phyloP scores from a whole-genome alignment of 257 asterid genomes.

The Sherardia arvensis region DNA sequence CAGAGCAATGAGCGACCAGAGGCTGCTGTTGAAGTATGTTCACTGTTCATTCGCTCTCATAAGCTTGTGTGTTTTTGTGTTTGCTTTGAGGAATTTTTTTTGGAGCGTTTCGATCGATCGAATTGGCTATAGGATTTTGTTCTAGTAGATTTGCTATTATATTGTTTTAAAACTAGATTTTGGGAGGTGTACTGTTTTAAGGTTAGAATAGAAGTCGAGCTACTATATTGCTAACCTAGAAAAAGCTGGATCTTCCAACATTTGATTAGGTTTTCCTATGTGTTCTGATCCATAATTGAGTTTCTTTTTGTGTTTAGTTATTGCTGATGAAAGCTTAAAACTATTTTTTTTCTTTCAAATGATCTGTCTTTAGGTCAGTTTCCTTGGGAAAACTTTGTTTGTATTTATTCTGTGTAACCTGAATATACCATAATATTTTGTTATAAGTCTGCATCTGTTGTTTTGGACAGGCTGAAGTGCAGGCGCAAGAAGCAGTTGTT shows the following conservation, averaged over 20 bases:
- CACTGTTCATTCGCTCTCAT: constrained; percentile 2
- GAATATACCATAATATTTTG: background rate
- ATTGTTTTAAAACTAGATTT: background rate
- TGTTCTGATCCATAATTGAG: too few species aligned
- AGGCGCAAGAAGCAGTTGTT: constrained; percentile 24
- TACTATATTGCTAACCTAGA: background rate
- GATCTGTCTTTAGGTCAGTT: background rate
- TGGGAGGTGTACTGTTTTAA: background rate
- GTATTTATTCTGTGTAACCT: background rate
- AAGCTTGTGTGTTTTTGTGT: background rate
- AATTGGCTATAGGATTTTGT: background rate
- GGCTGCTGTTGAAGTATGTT: constrained; percentile 41
- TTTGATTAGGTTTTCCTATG: background rate
- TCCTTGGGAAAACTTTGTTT: too few species aligned
- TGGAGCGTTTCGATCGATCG: background rate
- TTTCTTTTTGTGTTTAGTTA: background rate
- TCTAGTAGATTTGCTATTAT: background rate
- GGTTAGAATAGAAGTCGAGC: too few species aligned
- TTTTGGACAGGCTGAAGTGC: constrained; percentile 29
- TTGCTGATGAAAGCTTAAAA: background rate
- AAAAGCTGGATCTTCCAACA: background rate
- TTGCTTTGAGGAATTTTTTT: background rate
- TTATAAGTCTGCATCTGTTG: background rate
- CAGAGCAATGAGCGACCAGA: constrained; percentile 29
- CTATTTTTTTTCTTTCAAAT: background rate